Conservation (phyloP, 1,284 basidiomycete species). For the Somion occarium region DNA sequence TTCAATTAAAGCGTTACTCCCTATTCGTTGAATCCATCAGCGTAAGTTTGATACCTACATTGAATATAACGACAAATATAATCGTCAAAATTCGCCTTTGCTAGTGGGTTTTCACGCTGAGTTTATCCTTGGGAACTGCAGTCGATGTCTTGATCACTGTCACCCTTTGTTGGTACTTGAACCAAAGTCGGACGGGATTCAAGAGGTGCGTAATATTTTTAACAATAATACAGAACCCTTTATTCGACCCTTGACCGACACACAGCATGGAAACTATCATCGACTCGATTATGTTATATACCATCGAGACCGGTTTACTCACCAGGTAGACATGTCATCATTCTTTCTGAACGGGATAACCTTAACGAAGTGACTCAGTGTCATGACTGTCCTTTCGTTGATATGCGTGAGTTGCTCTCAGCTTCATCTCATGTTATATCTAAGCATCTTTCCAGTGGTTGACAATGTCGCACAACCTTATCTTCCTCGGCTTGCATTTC, state of each 20-base stretch:
- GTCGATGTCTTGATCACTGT: slow-evolving; percentile 49
- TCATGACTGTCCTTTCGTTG: slow-evolving; percentile 40
- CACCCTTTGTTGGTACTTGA: slow-evolving; percentile 42
- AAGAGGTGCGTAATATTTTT: slow-evolving; percentile 28
- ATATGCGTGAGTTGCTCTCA: slow-evolving; percentile 33
- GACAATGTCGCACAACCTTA: slow-evolving; percentile 37
- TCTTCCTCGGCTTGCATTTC: slow-evolving; percentile 46
- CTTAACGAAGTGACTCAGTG: slow-evolving; percentile 23
- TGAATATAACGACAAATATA: neutral
- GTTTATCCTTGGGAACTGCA: slow-evolving; percentile 44
- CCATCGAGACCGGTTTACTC: slow-evolving; percentile 46
- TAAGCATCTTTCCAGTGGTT: slow-evolving; percentile 34
- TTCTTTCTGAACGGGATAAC: neutral
- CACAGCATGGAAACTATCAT: slow-evolving; percentile 43
- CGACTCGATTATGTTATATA: slow-evolving; percentile 46
- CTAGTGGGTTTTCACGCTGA: slow-evolving; percentile 55
- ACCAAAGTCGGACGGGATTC: slow-evolving; percentile 36
- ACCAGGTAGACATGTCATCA: slow-evolving; percentile 36
- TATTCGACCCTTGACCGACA: neutral
- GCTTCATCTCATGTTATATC: slow-evolving; percentile 7
- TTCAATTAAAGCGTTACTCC: neutral
- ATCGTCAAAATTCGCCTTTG: too few species aligned
- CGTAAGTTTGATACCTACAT: neutral
- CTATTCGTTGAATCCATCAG: neutral
- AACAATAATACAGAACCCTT: neutral